Evolutionary conservation across 306 rosid genomes (phyloP), one percentile per base, ranked within the genome.

Genomic region (Rosa lucieae): DNA sequence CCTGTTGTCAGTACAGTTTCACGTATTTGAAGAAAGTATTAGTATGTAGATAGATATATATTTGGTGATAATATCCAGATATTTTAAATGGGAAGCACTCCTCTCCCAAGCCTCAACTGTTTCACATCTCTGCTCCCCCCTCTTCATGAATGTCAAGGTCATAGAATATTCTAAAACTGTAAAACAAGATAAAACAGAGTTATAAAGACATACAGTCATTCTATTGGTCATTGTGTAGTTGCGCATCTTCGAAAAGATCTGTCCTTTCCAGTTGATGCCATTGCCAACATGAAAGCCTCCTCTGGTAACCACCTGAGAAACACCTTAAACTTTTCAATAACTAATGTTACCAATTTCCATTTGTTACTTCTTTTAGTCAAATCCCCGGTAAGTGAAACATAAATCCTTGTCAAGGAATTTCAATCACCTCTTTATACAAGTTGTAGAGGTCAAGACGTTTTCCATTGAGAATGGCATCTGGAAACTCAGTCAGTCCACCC

Each of bases 201-300:
- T 56, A 68, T 26, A 10, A 63, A 61, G 69, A 82, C 96, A 56
- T 96, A 96, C 99, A 53, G 99, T 96, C 99, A 96, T 96, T 86
- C 98, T 90, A 85, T 96, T 96, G 75, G 99, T 93, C 90, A 92
- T 84, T 48, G 99, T 96, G 88, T 90, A 96, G 83, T 96, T 93
- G 79, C 94, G 97, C 98, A 96, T 96, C 89, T 96, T 96, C 37
- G 99, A 96, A 89, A 96, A 96, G 78, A 96, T 96, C 85, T 96
- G 99, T 73, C 99, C 99, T 88, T 96, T 96, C 99, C 99, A 96
- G 87, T 96, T 96, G 92, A 96, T 96, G 81, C 98, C 99, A 77
- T 96, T 96, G 80, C 98, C 99, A 74, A 96, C 99, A 77, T 96
- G 98, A 88, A 96, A 96, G 81, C 99, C 99, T 75, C 99, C 99